Percentiles rank a stretch among this genome's conserved stretches.
Conservation (phyloP, 2,329 filamentous ascomycete species). For the Phaeosphaeriaceae sp. region DNA sequence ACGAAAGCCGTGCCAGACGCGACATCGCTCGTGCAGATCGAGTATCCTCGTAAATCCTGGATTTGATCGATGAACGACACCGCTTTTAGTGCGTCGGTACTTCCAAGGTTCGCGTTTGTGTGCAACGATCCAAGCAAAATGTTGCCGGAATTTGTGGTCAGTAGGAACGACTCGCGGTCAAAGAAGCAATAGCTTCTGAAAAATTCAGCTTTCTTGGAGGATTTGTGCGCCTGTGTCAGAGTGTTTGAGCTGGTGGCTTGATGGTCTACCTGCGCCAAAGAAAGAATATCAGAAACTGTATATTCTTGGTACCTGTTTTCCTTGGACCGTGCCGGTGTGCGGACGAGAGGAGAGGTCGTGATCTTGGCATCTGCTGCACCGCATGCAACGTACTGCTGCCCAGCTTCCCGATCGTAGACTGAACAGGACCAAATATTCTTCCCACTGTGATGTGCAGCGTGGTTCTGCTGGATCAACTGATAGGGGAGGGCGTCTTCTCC, state of each 20-base stretch:
- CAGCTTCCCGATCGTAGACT: conserved; percentile 8
- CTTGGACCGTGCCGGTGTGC: neutral
- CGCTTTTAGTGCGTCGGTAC: conserved; percentile 8
- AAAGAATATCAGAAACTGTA: conserved; percentile 33
- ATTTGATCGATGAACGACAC: conserved; percentile 41
- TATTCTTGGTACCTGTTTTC: conserved; percentile 23
- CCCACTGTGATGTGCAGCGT: conserved; percentile 73
- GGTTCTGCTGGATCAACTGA: conserved; percentile 61
- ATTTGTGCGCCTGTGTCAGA: conserved; percentile 11
- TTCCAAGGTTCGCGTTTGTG: neutral
- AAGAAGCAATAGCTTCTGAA: conserved; percentile 72
- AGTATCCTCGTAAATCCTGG: conserved; percentile 56
- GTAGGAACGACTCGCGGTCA: conserved; percentile 59
- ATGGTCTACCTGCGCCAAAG: conserved; percentile 10
- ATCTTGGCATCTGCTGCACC: conserved; percentile 85
- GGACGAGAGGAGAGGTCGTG: conserved; percentile 25
- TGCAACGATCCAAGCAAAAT: conserved; percentile 55
- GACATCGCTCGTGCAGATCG: conserved; percentile 51
- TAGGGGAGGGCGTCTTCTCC: conserved; percentile 16
- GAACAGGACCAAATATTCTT: conserved; percentile 85
- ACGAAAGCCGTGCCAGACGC: conserved; percentile 52
- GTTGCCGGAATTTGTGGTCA: conserved; percentile 65
- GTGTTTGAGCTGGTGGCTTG: neutral
- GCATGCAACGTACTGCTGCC: conserved; percentile 23
- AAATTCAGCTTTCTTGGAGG: conserved; percentile 38